Conservation (phyloP, 352 stramenopile genomes). For the Thalassiosira livingstoniorum region DNA sequence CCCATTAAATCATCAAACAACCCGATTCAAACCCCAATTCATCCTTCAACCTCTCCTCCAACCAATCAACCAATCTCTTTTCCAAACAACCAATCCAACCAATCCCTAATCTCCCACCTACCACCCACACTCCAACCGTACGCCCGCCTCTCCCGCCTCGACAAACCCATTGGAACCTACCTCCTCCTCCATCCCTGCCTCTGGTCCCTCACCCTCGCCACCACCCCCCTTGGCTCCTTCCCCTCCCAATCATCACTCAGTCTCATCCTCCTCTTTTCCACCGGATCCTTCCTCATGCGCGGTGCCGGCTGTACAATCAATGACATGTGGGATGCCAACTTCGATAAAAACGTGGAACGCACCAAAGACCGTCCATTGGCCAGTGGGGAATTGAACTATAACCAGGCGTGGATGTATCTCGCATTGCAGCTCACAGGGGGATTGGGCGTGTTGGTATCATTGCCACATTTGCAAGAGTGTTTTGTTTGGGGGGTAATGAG, state of each 20-base stretch:
- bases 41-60: too few relatives aligned
- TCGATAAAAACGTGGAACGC: constrained; percentile 94
- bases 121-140: constrained; percentile 72
- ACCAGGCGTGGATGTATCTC: constrained; percentile 94
- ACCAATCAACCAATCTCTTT: too few relatives aligned
- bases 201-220: constrained; percentile 96
- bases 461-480: constrained; percentile 94
- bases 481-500: constrained; percentile 92
- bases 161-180: constrained; percentile 92
- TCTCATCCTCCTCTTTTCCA: constrained; percentile 83
- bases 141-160: constrained; percentile 80
- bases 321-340: constrained; percentile 99
- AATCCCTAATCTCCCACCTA: constrained; percentile 57
- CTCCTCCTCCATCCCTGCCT: constrained; percentile 97
- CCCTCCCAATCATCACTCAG: too few relatives aligned
- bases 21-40: too few relatives aligned
- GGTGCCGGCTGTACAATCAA: constrained; percentile 99
- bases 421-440: constrained; percentile 91
- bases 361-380: constrained; percentile 95
- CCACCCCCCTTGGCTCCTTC: constrained; percentile 85
- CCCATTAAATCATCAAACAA: too few relatives aligned
- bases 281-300: constrained; percentile 96
- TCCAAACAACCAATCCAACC: too few relatives aligned
- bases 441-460: constrained; percentile 91
- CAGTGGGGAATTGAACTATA: constrained; percentile 89